Evolutionary conservation across 1,284 basidiomycete species (phyloP).

Genomic region (Cryptococcus jaspeensis): DNA sequence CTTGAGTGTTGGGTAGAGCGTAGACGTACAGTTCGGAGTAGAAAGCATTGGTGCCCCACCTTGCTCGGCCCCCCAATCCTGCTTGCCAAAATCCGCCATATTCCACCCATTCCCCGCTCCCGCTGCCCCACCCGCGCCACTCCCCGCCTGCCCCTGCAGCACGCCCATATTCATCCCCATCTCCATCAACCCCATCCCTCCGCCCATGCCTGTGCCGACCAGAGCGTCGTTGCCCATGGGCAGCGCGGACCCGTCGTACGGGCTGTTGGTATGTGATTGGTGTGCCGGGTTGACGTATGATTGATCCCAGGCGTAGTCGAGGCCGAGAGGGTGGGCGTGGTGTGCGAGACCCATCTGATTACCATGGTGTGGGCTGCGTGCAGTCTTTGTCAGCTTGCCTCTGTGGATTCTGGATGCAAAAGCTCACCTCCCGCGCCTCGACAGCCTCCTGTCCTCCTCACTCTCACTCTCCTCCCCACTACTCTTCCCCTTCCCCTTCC

Average conservation of each 20-base stretch:
- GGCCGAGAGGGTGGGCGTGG: not conserved
- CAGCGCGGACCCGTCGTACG: conserved; percentile 1
- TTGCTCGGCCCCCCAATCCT: conserved; percentile 18
- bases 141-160: not conserved
- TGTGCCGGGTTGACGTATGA: not conserved
- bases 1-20: not conserved
- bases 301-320: not conserved
- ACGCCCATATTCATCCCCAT: not conserved
- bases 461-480: conserved; percentile 15
- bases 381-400: too few relatives aligned
- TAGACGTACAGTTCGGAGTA: conserved; percentile 33
- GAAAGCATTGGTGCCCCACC: conserved; percentile 34
- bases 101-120: not conserved
- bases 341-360: too few relatives aligned
- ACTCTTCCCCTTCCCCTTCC: conserved; percentile 1
- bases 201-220: not conserved
- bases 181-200: conserved; percentile 4
- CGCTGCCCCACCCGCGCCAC: not conserved
- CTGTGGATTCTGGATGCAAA: too few relatives aligned
- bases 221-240: not conserved
- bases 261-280: not conserved
- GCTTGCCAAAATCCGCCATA: conserved; percentile 14
- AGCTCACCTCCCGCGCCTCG: not conserved
- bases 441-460: conserved; percentile 8
- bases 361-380: too few relatives aligned